phyloP scores from a whole-genome alignment of 345 rosid genomes.

The Clarkia xantiana region DNA sequence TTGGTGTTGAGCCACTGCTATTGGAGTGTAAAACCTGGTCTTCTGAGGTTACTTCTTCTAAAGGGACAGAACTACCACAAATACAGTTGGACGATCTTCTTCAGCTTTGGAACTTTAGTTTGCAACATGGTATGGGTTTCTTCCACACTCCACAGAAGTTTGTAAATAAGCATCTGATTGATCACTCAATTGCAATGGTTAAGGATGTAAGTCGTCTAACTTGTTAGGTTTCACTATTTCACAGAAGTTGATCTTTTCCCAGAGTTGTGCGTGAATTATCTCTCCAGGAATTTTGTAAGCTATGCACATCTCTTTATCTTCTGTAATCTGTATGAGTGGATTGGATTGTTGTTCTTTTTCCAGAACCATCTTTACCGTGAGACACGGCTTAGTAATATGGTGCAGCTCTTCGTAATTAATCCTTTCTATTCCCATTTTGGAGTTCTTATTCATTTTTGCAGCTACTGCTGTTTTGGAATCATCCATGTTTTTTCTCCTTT shows the following conservation, averaged over 20 bases:
- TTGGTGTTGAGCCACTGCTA: conserved; percentile 7
- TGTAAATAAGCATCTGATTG: conserved; percentile 9
- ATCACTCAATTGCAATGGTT: too few species aligned
- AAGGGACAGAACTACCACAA: conserved; percentile 10
- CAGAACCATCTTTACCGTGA: too few species aligned
- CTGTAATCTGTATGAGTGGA: background rate
- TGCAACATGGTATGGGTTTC: conserved; percentile 37
- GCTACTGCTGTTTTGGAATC: too few species aligned
- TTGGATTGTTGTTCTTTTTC: too few species aligned
- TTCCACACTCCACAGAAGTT: conserved; percentile 5
- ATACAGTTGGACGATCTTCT: conserved; percentile 45
- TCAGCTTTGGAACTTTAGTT: conserved; percentile 48
- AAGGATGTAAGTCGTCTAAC: too few species aligned
- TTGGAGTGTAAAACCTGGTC: conserved; percentile 6
- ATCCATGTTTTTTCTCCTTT: too few species aligned
- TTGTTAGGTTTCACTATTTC: conserved; percentile 19
- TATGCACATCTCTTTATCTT: conserved; percentile 13
- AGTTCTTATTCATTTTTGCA: too few species aligned
- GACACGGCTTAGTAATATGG: too few species aligned
- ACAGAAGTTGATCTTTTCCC: conserved; percentile 45
- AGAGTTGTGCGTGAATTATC: conserved; percentile 45
- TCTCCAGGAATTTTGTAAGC: conserved; percentile 69
- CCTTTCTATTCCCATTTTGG: too few species aligned
- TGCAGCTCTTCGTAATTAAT: too few species aligned
- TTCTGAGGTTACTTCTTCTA: conserved; percentile 18